Percentiles rank a stretch among this genome's conserved stretches.
Conservation (phyloP, 2,329 filamentous ascomycete species). For the Monilinia aucupariae region DNA sequence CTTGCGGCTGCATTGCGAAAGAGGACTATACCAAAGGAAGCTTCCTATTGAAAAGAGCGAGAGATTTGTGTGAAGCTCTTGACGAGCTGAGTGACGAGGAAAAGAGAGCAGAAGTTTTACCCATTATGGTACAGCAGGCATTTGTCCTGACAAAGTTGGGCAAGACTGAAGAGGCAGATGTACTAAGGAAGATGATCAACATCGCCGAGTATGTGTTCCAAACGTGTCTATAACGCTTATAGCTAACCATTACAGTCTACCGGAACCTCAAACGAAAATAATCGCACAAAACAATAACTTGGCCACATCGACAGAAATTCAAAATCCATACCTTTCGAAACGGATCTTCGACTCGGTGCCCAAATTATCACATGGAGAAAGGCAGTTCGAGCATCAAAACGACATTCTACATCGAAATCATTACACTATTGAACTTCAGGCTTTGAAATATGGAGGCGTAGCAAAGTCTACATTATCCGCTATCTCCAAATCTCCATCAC, state of each 20-base stretch:
- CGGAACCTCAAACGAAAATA: slow-evolving; percentile 60
- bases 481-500: slow-evolving; percentile 42
- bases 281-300: slow-evolving; percentile 62
- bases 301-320: slow-evolving; percentile 39
- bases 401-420: slow-evolving; percentile 57
- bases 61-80: slow-evolving; percentile 64
- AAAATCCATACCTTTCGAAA: slow-evolving; percentile 65
- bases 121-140: slow-evolving; percentile 71
- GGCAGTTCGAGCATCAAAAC: slow-evolving; percentile 67
- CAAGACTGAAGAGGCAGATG: slow-evolving; percentile 58
- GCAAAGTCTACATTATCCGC: slow-evolving; percentile 42
- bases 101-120: slow-evolving; percentile 66
- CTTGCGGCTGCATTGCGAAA: slow-evolving; percentile 65
- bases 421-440: slow-evolving; percentile 58
- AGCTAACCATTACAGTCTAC: slow-evolving; percentile 47
- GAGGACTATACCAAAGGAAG: slow-evolving; percentile 61
- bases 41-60: slow-evolving; percentile 63
- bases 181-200: slow-evolving; percentile 57
- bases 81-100: slow-evolving; percentile 71
- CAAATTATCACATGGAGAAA: slow-evolving; percentile 51
- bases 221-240: slow-evolving; percentile 12
- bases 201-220: slow-evolving; percentile 50
- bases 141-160: slow-evolving; percentile 65
- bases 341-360: slow-evolving; percentile 53
- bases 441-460: slow-evolving; percentile 62